Conservation (phyloP, 2,329 filamentous ascomycete genomes). For the Grosmannia huntii region DNA sequence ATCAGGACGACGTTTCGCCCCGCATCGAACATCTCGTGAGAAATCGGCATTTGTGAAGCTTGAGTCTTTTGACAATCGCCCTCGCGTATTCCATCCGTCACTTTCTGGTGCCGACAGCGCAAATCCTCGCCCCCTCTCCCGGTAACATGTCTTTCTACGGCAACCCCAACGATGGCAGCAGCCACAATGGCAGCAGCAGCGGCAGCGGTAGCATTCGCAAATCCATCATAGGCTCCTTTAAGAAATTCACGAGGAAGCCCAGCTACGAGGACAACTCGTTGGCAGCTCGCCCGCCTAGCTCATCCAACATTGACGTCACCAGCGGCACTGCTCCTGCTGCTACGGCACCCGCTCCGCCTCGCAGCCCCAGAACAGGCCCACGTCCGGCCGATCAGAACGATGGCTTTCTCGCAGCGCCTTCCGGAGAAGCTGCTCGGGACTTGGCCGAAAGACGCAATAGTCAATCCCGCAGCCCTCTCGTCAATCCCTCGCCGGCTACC, state of each 20-base stretch:
- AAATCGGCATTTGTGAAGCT: no score
- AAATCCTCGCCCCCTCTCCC: not conserved
- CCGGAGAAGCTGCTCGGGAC: not conserved
- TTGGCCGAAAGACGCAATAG: not conserved
- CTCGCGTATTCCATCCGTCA: not conserved
- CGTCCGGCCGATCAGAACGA: not conserved
- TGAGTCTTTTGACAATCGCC: not conserved
- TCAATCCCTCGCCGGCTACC: conserved; percentile 11
- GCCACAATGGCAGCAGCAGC: not conserved
- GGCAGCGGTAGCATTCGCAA: not conserved
- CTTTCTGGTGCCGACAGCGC: not conserved
- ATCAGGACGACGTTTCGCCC: not conserved
- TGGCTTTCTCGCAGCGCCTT: not conserved
- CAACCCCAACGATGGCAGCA: not conserved
- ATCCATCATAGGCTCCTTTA: conserved; percentile 6
- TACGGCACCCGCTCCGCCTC: not conserved
- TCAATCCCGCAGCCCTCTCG: conserved; percentile 9
- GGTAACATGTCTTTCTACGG: not conserved
- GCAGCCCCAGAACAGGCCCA: not conserved
- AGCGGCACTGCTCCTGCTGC: not conserved
- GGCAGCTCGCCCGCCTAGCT: not conserved
- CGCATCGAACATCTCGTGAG: not conserved
- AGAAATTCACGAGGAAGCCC: not conserved
- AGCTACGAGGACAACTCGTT: not conserved
- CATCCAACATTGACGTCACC: not conserved